phyloP scores from a whole-genome alignment of 306 rosid genomes.

The Crotalaria pallida region DNA sequence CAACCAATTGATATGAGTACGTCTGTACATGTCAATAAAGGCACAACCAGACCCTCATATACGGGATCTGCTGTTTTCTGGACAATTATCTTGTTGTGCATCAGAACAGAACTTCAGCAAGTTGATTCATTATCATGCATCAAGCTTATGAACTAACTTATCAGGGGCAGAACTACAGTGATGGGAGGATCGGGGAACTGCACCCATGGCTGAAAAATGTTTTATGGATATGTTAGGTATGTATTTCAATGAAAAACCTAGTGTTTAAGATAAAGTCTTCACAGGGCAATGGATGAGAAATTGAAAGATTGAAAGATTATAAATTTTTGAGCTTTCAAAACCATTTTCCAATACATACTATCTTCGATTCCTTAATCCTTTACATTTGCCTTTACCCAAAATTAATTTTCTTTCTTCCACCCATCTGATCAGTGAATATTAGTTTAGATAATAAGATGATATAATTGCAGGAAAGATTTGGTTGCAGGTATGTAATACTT shows the following conservation, averaged over 20 bases:
- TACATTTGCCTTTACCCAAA: background rate
- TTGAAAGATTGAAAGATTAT: too few species aligned
- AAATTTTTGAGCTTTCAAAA: too few species aligned
- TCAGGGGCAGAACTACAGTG: background rate
- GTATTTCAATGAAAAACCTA: background rate
- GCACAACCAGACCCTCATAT: background rate
- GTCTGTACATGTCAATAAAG: slow-evolving; percentile 10
- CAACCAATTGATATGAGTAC: slow-evolving; percentile 15
- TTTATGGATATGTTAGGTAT: background rate
- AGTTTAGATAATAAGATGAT: background rate
- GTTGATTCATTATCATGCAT: background rate
- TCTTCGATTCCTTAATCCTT: too few species aligned
- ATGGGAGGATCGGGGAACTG: background rate
- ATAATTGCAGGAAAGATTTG: background rate
- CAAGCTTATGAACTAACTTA: background rate
- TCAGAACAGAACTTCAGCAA: background rate
- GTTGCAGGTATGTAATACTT: background rate
- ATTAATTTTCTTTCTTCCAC: background rate
- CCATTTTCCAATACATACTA: too few species aligned
- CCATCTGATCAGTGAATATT: background rate
- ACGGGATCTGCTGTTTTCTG: background rate
- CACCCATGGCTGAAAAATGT: background rate
- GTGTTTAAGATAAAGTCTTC: background rate
- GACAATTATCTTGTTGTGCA: background rate
- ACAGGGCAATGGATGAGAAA: too few species aligned